Evolutionary conservation across 2,329 filamentous ascomycete species (phyloP), one percentile per base, ranked within the genome.

Genomic region (Pseudocercospora vitis): DNA sequence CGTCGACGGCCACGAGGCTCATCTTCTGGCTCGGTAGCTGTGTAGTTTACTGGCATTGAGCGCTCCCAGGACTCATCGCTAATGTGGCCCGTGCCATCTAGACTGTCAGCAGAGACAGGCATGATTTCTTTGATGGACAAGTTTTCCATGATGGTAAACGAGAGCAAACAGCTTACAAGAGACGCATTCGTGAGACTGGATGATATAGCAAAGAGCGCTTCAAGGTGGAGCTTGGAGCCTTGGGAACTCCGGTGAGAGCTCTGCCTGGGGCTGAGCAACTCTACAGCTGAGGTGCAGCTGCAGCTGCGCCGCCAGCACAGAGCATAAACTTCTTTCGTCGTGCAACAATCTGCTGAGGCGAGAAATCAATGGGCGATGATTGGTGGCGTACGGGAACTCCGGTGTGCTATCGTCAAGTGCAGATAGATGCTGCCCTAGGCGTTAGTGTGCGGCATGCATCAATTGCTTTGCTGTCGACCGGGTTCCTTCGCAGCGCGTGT

Each of bases 41-140:
- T 11, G 5, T 39, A 14, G 7, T 39, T 23, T 7, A 16, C n/a
- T 18, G 33, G 8, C 8, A 18, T 8, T 9, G 35, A 18, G 18
- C 21, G 35, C 16, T 39, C 35, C 35, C 35, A 39, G 19, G 35
- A 39, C 35, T 39, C 35, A 21, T 39, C 35, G 18, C 35, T 39
- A 2, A 39, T 18, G 35, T 39, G 35, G 35, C 18, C 35, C 11
- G 2, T 18, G 5, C 16, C n/a, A 39, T 21, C 33, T 18, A 18
- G 5, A 4, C 14, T 11, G 21, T 23, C 35, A 11, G 18, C 5
- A 19, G 21, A 3, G 35, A 18, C 35, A 39, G 35, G 19, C 35
- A 39, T 39, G 4, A 19, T 12, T 8, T 14, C 4, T 14, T 39
- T 18, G 9, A 19, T 19, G 19, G n/a, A n/a, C n/a, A 19, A 19